These are phyloP conservation scores for Clavariopsis aquatica DNA, from an alignment of 495 filamentous ascomycete species.

Conservation along the genomic window DNA sequence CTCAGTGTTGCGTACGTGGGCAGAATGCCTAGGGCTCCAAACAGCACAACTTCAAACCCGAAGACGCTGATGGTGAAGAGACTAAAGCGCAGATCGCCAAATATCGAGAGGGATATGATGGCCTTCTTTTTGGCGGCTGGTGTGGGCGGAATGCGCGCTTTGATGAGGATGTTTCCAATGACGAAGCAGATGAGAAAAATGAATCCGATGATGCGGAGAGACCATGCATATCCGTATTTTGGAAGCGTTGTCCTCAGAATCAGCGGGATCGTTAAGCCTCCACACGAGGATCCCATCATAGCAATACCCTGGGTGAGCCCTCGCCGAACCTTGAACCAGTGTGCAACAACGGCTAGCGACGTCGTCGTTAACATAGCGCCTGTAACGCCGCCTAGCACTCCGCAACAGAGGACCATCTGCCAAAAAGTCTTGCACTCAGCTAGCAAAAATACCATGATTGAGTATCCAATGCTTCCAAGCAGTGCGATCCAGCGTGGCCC, in stretches of 20 bases:
- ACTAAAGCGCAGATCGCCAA: slow-evolving; percentile 26
- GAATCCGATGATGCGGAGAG: slow-evolving; percentile 70
- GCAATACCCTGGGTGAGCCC: slow-evolving; percentile 69
- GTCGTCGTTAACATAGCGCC: slow-evolving; percentile 61
- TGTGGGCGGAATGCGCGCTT: slow-evolving; percentile 61
- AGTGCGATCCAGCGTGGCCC: slow-evolving; percentile 68
- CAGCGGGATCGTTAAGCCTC: slow-evolving; percentile 69
- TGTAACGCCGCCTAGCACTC: slow-evolving; percentile 47
- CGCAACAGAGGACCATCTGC: slow-evolving; percentile 63
- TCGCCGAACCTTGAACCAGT: slow-evolving; percentile 67
- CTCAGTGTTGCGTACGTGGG: slow-evolving; percentile 50
- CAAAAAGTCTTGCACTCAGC: slow-evolving; percentile 63
- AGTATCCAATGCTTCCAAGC: slow-evolving; percentile 60
- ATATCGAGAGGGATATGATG: slow-evolving; percentile 33
- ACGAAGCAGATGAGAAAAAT: slow-evolving; percentile 64
- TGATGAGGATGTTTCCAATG: slow-evolving; percentile 64
- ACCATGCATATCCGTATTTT: slow-evolving; percentile 69
- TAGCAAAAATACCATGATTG: slow-evolving; percentile 73
- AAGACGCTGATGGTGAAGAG: slow-evolving; percentile 41
- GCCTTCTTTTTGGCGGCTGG: slow-evolving; percentile 27
- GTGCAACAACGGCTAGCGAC: slow-evolving; percentile 48
- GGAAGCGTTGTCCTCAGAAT: slow-evolving; percentile 68
- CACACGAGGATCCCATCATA: slow-evolving; percentile 64
- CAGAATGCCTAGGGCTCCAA: slow-evolving; percentile 53
- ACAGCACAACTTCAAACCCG: slow-evolving; percentile 53